A percentile compares a stretch with the other conserved stretches of the same genome.
These are phyloP conservation scores for Peronospora belbahrii DNA, from an alignment of 352 stramenopile genomes.

Conservation along the genomic window DNA sequence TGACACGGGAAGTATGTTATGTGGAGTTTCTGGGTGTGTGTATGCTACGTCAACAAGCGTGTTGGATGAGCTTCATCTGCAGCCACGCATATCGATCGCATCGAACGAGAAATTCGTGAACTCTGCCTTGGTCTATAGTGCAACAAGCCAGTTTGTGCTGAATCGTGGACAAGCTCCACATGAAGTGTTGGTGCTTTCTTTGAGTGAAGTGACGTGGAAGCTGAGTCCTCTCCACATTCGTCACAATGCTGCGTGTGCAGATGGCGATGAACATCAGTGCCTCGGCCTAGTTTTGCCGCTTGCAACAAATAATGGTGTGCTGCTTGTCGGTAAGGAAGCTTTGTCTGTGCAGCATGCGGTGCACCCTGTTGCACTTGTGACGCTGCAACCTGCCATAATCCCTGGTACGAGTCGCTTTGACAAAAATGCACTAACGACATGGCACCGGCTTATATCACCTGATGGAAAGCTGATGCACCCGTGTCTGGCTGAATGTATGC, in stretches of 20 bases:
- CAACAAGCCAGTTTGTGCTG: conserved; percentile 10
- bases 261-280: conserved; percentile 19
- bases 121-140: conserved; percentile 25
- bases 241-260: conserved; percentile 19
- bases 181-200: conserved; percentile 30
- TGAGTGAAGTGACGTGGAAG: conserved; percentile 39
- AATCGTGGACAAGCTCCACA: conserved; percentile 10
- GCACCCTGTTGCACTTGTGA: conserved; percentile 12
- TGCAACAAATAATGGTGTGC: conserved; percentile 5
- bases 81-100: conserved; percentile 16
- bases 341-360: conserved; percentile 16
- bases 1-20: conserved; percentile 6
- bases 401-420: conserved; percentile 9
- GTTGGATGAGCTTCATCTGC: conserved; percentile 14
- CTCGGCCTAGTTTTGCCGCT: conserved; percentile 31
- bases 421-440: conserved; percentile 15
- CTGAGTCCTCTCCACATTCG: conserved; percentile 20
- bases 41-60: conserved; percentile 18
- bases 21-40: conserved; percentile 20
- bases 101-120: conserved; percentile 11
- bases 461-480: conserved; percentile 21
- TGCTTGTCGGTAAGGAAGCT: conserved; percentile 28
- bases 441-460: conserved; percentile 25
- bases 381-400: conserved; percentile 16
- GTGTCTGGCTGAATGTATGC: conserved; percentile 11